A percentile compares a stretch with the other conserved stretches of the same genome.
Evolutionary conservation across 257 asterid species (phyloP).

Genomic region (Solanum boliviense): DNA sequence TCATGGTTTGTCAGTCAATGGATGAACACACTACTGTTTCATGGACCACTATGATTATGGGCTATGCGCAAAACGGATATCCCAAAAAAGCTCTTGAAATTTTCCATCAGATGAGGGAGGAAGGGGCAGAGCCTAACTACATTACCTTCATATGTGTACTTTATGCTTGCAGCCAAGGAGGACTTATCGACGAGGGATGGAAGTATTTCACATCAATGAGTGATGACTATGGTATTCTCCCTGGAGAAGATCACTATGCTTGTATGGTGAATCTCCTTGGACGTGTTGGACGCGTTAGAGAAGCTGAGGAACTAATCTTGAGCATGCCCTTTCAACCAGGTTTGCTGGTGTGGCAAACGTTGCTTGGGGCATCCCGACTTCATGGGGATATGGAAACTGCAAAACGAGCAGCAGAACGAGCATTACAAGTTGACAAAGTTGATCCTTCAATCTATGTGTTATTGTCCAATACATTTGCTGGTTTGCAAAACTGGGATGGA

Average conservation of each 20-base stretch:
- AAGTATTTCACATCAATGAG: constrained; percentile 43
- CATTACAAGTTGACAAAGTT: constrained; percentile 30
- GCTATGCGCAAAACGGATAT: constrained; percentile 60
- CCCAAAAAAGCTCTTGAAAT: constrained; percentile 38
- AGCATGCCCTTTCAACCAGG: constrained; percentile 37
- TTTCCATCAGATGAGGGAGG: constrained; percentile 43
- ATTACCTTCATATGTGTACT: constrained; percentile 47
- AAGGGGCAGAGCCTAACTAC: constrained; percentile 35
- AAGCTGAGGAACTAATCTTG: constrained; percentile 45
- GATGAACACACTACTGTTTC: constrained; percentile 45
- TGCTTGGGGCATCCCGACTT: constrained; percentile 56
- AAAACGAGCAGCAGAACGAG: constrained; percentile 43
- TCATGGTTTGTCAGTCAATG: constrained; percentile 40
- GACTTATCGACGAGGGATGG: constrained; percentile 34
- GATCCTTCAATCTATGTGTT: constrained; percentile 50
- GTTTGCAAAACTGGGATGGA: constrained; percentile 36
- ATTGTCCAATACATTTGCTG: constrained; percentile 59
- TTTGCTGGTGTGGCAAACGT: constrained; percentile 53
- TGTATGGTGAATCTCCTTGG: constrained; percentile 68
- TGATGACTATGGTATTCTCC: constrained; percentile 31
- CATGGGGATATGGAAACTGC: constrained; percentile 60
- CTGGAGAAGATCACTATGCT: constrained; percentile 59
- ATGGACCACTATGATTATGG: constrained; percentile 76
- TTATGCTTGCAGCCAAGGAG: constrained; percentile 68
- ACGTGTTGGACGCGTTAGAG: constrained; percentile 38